phyloP scores from a whole-genome alignment of 495 filamentous ascomycete species.

The Podospora australis region DNA sequence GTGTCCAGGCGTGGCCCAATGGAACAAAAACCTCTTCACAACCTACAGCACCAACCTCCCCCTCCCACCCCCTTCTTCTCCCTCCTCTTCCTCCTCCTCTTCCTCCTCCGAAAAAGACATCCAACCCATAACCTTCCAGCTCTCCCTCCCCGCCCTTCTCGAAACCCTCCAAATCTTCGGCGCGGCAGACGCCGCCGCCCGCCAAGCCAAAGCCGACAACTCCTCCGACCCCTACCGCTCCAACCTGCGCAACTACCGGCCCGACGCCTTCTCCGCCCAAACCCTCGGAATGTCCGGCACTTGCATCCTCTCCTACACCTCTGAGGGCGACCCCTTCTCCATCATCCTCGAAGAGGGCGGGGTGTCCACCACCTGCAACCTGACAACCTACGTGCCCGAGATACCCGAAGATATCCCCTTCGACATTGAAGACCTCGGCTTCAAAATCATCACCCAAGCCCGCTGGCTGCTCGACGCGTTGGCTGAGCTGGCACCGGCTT shows the following conservation, averaged over 20 bases:
- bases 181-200: constrained; percentile 56
- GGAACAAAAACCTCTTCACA: constrained; percentile 77
- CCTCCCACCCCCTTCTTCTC: constrained; percentile 25
- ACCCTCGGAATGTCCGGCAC: constrained; percentile 70
- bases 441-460: constrained; percentile 93
- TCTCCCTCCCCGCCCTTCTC: constrained; percentile 78
- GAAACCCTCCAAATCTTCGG: constrained; percentile 95
- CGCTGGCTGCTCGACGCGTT: constrained; percentile 80
- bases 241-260: constrained; percentile 49
- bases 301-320: constrained; percentile 71
- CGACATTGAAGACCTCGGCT: constrained; percentile 65
- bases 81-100: constrained; percentile 6
- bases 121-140: constrained; percentile 56
- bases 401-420: constrained; percentile 71
- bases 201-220: constrained; percentile 46
- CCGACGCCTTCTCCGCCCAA: constrained; percentile 69
- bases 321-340: constrained; percentile 66
- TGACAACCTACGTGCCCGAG: constrained; percentile 81
- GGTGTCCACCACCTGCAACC: constrained; percentile 85
- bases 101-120: constrained; percentile 28
- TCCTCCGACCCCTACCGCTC: constrained; percentile 47
- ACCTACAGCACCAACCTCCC: constrained; percentile 57
- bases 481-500: constrained; percentile 69
- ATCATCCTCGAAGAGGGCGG: constrained; percentile 75
- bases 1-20: constrained; percentile 66